phyloP scores from a whole-genome alignment of 1,139 yeast genomes.

The Martiniozyma asiatica region DNA sequence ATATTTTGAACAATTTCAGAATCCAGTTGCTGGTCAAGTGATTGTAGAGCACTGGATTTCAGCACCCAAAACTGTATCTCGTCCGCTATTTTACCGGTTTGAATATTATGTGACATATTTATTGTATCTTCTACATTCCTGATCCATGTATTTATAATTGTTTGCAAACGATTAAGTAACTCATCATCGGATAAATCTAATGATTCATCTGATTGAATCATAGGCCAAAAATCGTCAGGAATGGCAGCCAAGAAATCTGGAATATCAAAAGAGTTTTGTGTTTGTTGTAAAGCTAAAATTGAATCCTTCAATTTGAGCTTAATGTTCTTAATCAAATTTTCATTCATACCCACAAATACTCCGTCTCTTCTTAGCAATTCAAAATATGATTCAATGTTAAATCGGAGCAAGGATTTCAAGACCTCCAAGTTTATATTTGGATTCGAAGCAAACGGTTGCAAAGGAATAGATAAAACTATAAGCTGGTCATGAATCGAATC shows the following conservation, averaged over 20 bases:
- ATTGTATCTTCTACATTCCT: constrained; percentile 50
- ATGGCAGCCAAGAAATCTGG: constrained; percentile 48
- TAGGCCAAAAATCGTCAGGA: constrained; percentile 36
- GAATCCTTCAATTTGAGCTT: constrained; percentile 61
- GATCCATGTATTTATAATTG: constrained; percentile 64
- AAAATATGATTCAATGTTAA: constrained; percentile 43
- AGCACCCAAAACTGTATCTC: constrained; percentile 77
- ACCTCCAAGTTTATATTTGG: constrained; percentile 26
- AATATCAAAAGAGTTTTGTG: constrained; percentile 55
- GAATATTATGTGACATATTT: constrained; percentile 36
- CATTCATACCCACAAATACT: constrained; percentile 6
- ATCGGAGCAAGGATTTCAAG: constrained; percentile 44
- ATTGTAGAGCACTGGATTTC: constrained; percentile 50
- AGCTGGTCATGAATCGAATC: constrained; percentile 2
- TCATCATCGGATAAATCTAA: constrained; percentile 45
- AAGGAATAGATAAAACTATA: constrained; percentile 5
- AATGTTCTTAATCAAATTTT: constrained; percentile 32
- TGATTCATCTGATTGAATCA: constrained; percentile 21
- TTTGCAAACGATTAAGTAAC: constrained; percentile 55
- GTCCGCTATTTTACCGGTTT: constrained; percentile 49
- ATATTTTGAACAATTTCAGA: no score
- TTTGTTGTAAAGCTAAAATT: constrained; percentile 52
- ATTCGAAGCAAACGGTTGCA: background rate
- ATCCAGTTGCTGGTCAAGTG: no score
- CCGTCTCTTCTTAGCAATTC: constrained; percentile 21